Conservation (phyloP, 1,284 basidiomycete genomes). For the Rugosomyces carneus region DNA sequence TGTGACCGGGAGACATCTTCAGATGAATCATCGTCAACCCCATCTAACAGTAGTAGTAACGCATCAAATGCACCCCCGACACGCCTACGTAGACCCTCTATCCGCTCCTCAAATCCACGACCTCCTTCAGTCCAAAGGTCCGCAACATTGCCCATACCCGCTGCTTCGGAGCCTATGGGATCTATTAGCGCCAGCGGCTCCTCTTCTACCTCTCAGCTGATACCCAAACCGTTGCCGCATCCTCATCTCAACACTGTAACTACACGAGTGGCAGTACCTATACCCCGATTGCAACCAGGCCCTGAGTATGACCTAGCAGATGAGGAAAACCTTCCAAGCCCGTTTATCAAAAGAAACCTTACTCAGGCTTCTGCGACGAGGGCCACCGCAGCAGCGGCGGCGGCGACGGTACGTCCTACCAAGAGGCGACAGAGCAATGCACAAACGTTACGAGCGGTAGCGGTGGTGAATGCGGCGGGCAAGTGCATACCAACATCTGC, state of each 20-base stretch:
- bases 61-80: slow-evolving; percentile 28
- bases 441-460: slow-evolving; percentile 51
- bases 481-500: slow-evolving; percentile 16
- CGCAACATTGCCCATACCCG: slow-evolving; percentile 15
- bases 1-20: slow-evolving; percentile 14
- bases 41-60: slow-evolving; percentile 8
- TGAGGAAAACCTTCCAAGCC: slow-evolving; percentile 80
- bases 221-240: slow-evolving; percentile 32
- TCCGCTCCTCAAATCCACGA: slow-evolving; percentile 23
- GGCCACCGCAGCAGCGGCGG: slow-evolving; percentile 5
- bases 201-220: slow-evolving; percentile 12
- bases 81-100: slow-evolving; percentile 38
- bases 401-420: too few relatives aligned
- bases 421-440: slow-evolving; percentile 44
- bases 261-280: slow-evolving; percentile 18
- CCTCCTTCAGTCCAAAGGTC: slow-evolving; percentile 17
- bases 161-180: slow-evolving; percentile 16
- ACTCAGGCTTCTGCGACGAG: slow-evolving; percentile 21
- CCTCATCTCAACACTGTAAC: slow-evolving; percentile 29
- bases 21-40: slow-evolving; percentile 12
- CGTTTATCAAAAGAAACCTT: slow-evolving; percentile 64
- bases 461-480: slow-evolving; percentile 50
- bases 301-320: slow-evolving; percentile 63
- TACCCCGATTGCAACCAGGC: slow-evolving; percentile 21
- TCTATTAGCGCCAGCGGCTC: slow-evolving; percentile 17